Conservation (phyloP, 257 asterid species). For the Lycium ferocissimum region DNA sequence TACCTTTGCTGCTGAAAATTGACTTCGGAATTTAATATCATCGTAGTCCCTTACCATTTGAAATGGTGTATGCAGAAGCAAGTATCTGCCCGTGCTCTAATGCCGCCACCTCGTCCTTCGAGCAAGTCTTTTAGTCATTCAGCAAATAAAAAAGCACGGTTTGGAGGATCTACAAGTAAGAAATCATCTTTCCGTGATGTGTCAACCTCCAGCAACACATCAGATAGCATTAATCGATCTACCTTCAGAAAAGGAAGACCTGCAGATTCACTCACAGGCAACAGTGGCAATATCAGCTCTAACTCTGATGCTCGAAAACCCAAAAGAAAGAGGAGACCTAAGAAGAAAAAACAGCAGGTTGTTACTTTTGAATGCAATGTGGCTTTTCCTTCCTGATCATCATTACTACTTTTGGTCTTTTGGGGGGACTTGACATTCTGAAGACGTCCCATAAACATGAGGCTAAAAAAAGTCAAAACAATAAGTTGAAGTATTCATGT, state of each 20-base stretch:
- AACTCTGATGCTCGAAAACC: constrained; percentile 77
- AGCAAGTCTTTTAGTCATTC: constrained; percentile 52
- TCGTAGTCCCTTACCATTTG: background rate
- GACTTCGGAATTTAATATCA: constrained; percentile 20
- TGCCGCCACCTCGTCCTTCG: constrained; percentile 97
- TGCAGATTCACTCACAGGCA: constrained; percentile 66
- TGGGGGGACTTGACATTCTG: background rate
- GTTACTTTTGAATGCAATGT: constrained; percentile 3
- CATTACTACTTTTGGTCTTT: background rate
- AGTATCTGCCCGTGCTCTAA: constrained; percentile 82
- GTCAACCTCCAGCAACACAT: constrained; percentile 79
- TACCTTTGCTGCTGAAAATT: constrained; percentile 16
- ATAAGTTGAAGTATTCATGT: background rate
- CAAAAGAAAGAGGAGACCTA: constrained; percentile 84
- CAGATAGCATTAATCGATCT: constrained; percentile 59
- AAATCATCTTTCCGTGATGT: constrained; percentile 51
- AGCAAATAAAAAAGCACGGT: constrained; percentile 50
- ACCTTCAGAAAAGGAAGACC: constrained; percentile 55
- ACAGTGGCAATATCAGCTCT: constrained; percentile 55
- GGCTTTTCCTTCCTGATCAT: background rate
- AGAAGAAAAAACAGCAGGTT: constrained; percentile 88
- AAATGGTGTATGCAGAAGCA: constrained; percentile 57
- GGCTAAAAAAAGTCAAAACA: background rate
- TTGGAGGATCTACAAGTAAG: constrained; percentile 59
- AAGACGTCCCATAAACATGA: background rate